Base-by-base conservation (phyloP, 2,329 filamentous ascomycete genomes). In the Exophiala phaeomuriformis region DNA sequence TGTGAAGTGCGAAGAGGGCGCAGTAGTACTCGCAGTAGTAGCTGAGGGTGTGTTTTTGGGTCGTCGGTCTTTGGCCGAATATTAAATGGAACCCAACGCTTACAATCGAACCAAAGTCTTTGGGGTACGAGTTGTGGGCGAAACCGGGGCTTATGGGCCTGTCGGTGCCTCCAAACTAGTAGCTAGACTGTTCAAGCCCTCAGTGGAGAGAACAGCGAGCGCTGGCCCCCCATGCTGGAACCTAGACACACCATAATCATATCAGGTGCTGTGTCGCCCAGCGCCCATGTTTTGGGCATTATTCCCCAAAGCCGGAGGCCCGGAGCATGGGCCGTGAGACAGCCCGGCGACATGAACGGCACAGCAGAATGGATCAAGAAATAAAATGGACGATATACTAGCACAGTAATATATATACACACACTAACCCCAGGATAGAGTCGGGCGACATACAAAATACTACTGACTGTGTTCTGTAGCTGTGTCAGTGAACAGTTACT, bases 171-270 rank as follows among this genome's bases (percentile, higher is more conserved):
- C 12, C 12, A 27, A 30, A 43, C 42, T 31, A 31, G 28, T 3
- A 31, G 30, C 28, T 9, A n/a, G 33, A 7, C n/a, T 19, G 19
- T 19, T 19, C 19, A 19, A 19, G 19, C 19, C 12, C 32, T 45
- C 28, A 35, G 49, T 29, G 49, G 42, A 52, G 42, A 40, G 49
- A 52, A 52, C 19, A 52, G 49, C 49, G 49, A 52, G 39, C 19
- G 19, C 19, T 19, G 19, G 19, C 19, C 19, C 19, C 35, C 35
- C n/a, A n/a, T 7, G 7, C 35, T 7, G 19, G 19, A 19, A 19
- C 19, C 19, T 19, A 19, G 19, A 19, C 19, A 19, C 19, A 19
- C 19, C 19, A 19, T 19, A 19, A 19, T 19, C 19, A 19, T 19
- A 19, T 19, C 19, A 19, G 19, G 4, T 39, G 36, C 4, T 7